Percentiles rank a stretch among this genome's conserved stretches.
phyloP scores from a whole-genome alignment of 108 stramenopile genomes.

The Skeletonema marinoi region DNA sequence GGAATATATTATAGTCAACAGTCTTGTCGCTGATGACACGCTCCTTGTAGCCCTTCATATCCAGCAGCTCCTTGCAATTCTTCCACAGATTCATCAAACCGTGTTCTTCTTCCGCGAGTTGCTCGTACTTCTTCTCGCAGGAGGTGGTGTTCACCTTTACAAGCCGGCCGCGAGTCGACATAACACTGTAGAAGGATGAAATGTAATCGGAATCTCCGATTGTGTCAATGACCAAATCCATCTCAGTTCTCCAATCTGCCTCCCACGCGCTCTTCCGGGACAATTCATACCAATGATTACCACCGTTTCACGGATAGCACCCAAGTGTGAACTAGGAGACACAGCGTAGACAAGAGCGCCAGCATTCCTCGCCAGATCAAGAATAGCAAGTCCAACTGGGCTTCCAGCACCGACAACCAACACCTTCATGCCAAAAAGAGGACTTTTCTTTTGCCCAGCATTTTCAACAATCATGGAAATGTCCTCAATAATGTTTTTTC shows the following conservation, averaged over 20 bases:
- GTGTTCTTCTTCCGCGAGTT: background rate
- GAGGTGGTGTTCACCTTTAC: background rate
- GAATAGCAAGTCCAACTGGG: slow-evolving; percentile 58
- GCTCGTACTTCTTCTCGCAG: background rate
- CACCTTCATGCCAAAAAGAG: slow-evolving; percentile 63
- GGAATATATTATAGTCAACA: background rate
- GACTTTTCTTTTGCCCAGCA: slow-evolving; percentile 6
- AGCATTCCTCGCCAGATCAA: slow-evolving; percentile 59
- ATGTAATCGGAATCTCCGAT: background rate
- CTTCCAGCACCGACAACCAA: slow-evolving; percentile 67
- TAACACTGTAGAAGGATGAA: background rate
- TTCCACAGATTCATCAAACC: too few relatives aligned
- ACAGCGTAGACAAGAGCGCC: slow-evolving; percentile 56
- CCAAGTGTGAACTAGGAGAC: background rate
- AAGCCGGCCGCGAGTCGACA: background rate
- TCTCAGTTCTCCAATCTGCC: background rate
- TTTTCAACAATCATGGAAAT: background rate
- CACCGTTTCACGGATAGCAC: background rate
- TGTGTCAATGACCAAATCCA: background rate
- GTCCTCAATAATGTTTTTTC: too few relatives aligned
- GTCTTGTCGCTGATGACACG: background rate
- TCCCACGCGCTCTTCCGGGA: background rate
- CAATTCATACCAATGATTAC: background rate
- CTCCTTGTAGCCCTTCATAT: background rate
- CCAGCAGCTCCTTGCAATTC: too few relatives aligned